A percentile compares a stretch with the other conserved stretches of the same genome.
Evolutionary conservation across 805 yeast species (phyloP).

Genomic region (Kazachstania viticola): DNA sequence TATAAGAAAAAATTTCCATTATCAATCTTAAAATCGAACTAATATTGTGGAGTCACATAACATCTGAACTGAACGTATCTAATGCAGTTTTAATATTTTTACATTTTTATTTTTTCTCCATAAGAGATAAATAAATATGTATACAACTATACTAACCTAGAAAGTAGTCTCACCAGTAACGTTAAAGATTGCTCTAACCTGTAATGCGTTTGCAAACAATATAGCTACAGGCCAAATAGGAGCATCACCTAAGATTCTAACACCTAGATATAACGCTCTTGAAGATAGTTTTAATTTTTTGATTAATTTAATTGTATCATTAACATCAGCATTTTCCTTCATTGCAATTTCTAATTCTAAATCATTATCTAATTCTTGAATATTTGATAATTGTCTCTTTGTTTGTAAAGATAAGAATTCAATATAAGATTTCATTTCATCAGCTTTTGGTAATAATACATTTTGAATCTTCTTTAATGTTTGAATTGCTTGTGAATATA

Average conservation of each 20-base stretch:
- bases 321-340: slow-evolving; percentile 29
- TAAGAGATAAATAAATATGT: no score
- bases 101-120: no score
- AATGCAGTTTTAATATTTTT: no score
- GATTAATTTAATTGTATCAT: slow-evolving; percentile 37
- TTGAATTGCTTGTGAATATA: slow-evolving; percentile 55
- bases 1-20: neutral
- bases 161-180: slow-evolving; percentile 4
- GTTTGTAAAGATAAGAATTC: slow-evolving; percentile 49
- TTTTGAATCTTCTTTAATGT: slow-evolving; percentile 49
- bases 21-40: neutral
- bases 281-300: slow-evolving; percentile 40
- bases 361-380: slow-evolving; percentile 47
- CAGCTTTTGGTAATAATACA: slow-evolving; percentile 41
- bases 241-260: slow-evolving; percentile 68
- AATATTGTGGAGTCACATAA: no score
- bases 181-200: slow-evolving; percentile 43
- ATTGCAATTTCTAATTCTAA: slow-evolving; percentile 16
- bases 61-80: no score
- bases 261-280: slow-evolving; percentile 56
- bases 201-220: slow-evolving; percentile 69
- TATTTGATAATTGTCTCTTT: neutral
- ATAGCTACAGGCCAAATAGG: slow-evolving; percentile 80
- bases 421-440: slow-evolving; percentile 38
- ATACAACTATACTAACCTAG: no score